Conservation (phyloP, 2,329 filamentous ascomycete species). For the Hirsutella thompsonii region DNA sequence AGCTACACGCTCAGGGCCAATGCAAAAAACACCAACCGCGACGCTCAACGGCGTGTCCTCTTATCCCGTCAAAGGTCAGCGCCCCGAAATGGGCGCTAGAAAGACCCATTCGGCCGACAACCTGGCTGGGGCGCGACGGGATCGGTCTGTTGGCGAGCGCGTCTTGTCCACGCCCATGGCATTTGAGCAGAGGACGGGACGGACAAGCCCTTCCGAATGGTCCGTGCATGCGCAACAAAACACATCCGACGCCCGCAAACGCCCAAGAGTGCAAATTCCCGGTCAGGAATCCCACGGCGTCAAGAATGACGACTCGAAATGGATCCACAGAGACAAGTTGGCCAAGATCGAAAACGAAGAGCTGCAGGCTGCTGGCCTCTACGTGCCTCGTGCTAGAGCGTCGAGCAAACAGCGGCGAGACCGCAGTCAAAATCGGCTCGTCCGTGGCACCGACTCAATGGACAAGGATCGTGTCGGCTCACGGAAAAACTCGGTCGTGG, state of each 20-base stretch:
- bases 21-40: constrained; percentile 7
- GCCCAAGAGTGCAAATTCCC: constrained; percentile 11
- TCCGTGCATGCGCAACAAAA: constrained; percentile 7
- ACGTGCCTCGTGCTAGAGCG: constrained; percentile 40
- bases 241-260: constrained; percentile 12
- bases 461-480: constrained; percentile 13
- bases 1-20: constrained; percentile 3
- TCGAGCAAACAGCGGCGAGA: constrained; percentile 33
- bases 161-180: constrained; percentile 10
- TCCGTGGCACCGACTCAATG: constrained; percentile 17
- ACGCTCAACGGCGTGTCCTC: constrained; percentile 12
- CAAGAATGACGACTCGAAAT: constrained; percentile 51
- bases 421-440: constrained; percentile 21
- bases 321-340: constrained; percentile 79
- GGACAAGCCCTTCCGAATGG: constrained; percentile 5
- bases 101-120: constrained; percentile 24
- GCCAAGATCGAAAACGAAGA: constrained; percentile 71
- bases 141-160: constrained; percentile 11
- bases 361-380: constrained; percentile 65
- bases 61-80: constrained; percentile 6
- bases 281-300: constrained; percentile 16
- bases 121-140: constrained; percentile 11
- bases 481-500: constrained; percentile 33
- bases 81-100: constrained; percentile 16
- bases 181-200: constrained; percentile 12